Evolutionary conservation across 2,329 filamentous ascomycete genomes (phyloP), one percentile per base, ranked within the genome.

Genomic region (Hymenoscyphus albidus): DNA sequence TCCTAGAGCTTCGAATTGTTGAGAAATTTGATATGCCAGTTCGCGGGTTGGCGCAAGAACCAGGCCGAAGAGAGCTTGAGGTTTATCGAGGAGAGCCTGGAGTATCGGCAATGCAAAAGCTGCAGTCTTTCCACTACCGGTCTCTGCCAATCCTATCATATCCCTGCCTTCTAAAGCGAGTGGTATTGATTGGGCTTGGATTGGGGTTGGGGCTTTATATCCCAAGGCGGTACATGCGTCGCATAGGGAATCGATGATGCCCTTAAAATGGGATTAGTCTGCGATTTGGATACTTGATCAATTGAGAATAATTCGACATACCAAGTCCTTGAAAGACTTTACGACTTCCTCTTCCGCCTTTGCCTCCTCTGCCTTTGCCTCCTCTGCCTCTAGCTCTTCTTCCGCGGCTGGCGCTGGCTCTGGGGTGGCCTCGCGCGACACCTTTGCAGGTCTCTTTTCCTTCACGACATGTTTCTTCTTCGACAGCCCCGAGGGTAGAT

Each of bases 51-150:
- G 95, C 0, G 95, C 93, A 22, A 99, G 83, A 27, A 98, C 87
- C 58, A 98, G 87, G n/a, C 89, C 91, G 74, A 95, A 97, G 58
- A 96, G 81, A 2, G 92, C 83, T 71, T 93, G 90, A 0, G 93
- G 93, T 72, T 93, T 92, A 63, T 95, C 90, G 79, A 98, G 90
- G 1, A 99, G 85, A 2, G 90, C 88, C 78, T 97, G 93, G 2
- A 99, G 84, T 48, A 99, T 96, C 0, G 95, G 95, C 2, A 99
- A 81, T 0, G 92, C 93, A 76, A 98, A 99, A 0, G 95, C 93
- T 6, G 93, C 94, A 0, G 95, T 98, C 81, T 98, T 99, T 78
- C 95, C 95, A 74, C 88, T 93, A 71, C 95, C 95, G 0, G 95
- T 99, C 78, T 99, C 94, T 39, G 95, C 95, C 61, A 98, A 83